Percentiles rank a stretch among this genome's conserved stretches.
Evolutionary conservation across 2,329 filamentous ascomycete species (phyloP).

Genomic region (Fusarium circinatum): DNA sequence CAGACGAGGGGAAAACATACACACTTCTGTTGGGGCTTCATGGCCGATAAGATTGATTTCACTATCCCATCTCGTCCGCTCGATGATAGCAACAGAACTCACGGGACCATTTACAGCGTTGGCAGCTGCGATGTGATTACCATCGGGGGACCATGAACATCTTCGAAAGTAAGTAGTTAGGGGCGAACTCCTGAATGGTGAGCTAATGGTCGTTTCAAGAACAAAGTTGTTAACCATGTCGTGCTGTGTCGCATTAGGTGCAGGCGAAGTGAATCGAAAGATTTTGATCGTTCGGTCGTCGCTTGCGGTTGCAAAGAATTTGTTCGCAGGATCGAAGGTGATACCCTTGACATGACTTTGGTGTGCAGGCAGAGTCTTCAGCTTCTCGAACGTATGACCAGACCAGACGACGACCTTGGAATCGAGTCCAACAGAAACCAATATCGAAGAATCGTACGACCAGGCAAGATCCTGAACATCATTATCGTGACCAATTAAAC

Average conservation of each 20-base stretch:
- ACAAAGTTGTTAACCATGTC: constrained; percentile 98
- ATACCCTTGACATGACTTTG: constrained; percentile 99
- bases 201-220: constrained; percentile 88
- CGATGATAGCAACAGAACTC: constrained; percentile 95
- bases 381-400: constrained; percentile 95
- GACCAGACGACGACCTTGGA: constrained; percentile 99
- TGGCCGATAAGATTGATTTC: constrained; percentile 98
- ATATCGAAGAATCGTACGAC: constrained; percentile 94
- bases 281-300: constrained; percentile 98
- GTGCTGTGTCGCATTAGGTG: constrained; percentile 90
- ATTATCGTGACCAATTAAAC: constrained; percentile 96
- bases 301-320: constrained; percentile 98
- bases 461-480: constrained; percentile 98
- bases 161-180: constrained; percentile 96
- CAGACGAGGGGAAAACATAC: constrained; percentile 92
- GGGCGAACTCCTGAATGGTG: constrained; percentile 89
- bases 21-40: constrained; percentile 96
- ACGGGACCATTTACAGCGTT: constrained; percentile 98
- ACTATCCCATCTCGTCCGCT: constrained; percentile 90
- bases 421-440: constrained; percentile 95
- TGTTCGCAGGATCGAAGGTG: constrained; percentile 98
- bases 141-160: constrained; percentile 98
- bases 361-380: constrained; percentile 92
- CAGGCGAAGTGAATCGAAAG: constrained; percentile 91
- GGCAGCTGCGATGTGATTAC: constrained; percentile 94